A percentile compares a stretch with the other conserved stretches of the same genome.
These are phyloP conservation scores for Pythium folliculosum DNA, from an alignment of 352 stramenopile species.

Conservation along the genomic window DNA sequence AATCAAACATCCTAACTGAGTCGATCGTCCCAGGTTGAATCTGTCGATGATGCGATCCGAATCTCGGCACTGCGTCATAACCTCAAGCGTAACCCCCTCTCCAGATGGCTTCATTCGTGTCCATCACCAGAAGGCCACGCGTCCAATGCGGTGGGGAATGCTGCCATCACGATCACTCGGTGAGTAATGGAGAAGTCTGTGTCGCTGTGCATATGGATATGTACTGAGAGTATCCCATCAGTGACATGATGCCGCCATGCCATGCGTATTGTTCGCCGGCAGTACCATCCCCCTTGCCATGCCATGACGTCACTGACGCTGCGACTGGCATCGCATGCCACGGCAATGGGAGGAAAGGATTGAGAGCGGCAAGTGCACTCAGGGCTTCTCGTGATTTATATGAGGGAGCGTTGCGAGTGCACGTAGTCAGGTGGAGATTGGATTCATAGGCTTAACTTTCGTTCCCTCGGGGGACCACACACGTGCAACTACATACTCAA, in stretches of 20 bases:
- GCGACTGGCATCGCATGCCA: too few relatives aligned
- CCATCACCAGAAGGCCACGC: background rate
- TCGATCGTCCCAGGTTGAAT: slow-evolving; percentile 32
- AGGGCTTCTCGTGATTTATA: too few relatives aligned
- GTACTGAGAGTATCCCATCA: too few relatives aligned
- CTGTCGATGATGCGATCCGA: slow-evolving; percentile 30
- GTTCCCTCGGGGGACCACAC: background rate
- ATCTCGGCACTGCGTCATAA: slow-evolving; percentile 28
- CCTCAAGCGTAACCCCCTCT: slow-evolving; percentile 7
- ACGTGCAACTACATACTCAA: background rate
- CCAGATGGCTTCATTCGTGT: slow-evolving; percentile 6
- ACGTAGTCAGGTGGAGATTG: background rate
- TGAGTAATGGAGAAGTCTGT: slow-evolving; percentile 1
- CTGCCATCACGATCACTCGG: background rate
- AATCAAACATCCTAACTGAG: slow-evolving; percentile 10
- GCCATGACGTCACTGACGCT: too few relatives aligned
- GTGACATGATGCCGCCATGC: too few relatives aligned
- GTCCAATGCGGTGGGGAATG: background rate
- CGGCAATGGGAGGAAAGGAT: too few relatives aligned
- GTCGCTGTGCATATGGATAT: background rate
- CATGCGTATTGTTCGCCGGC: too few relatives aligned
- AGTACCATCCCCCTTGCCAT: too few relatives aligned
- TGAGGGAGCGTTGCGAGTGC: background rate
- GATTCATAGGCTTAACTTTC: slow-evolving; percentile 7
- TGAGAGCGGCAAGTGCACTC: too few relatives aligned